Evolutionary conservation across 257 asterid species (phyloP), one percentile per base, ranked within the genome.

Genomic region (Echium plantagineum): DNA sequence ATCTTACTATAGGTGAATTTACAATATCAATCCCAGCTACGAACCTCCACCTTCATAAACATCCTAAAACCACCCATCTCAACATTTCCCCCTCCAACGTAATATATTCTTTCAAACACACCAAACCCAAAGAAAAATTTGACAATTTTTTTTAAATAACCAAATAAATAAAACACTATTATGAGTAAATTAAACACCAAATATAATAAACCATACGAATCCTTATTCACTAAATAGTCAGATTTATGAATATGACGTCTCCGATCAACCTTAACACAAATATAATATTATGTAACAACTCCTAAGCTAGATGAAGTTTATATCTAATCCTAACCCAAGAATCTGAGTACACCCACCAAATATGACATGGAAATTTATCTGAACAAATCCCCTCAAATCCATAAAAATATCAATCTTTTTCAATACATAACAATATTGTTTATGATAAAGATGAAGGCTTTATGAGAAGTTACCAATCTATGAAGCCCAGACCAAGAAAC

Each of bases 31-130:
- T 64, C 74, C 73, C 73, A 81, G 69, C 53, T 59, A 63, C 69
- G 73, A 62, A 63, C 60, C 59, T 72, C 72, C 71, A 73, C 73
- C 75, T 67, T 76, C 77, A 71, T 67, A 71, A 74, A 76, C 57
- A 28, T 71, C 82, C 67, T 65, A 65, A 65, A 71, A 31, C 21
- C 52, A 53, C 10, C n/a, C 60, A 53, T 63, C 21, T 7, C 26
- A 52, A 52, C 20, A 21, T 24, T 53, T 21, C 21, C 38, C 46
- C n/a, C 66, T 16, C 58, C 32, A 42, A 48, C 21, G 20, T 19
- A 21, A 13, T 42, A 61, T 17, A 32, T 46, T 26, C 15, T 17
- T 15, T 38, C 52, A 30, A 31, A 63, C 32, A 53, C 9, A 32
- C 20, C 57, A 47, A 62, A 16, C 24, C 15, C 58, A 12, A 8